Evolutionary conservation across 371 early-diverging fungal species (phyloP), one percentile per base, ranked within the genome.

Genomic region (Capniomyces stellatus): DNA sequence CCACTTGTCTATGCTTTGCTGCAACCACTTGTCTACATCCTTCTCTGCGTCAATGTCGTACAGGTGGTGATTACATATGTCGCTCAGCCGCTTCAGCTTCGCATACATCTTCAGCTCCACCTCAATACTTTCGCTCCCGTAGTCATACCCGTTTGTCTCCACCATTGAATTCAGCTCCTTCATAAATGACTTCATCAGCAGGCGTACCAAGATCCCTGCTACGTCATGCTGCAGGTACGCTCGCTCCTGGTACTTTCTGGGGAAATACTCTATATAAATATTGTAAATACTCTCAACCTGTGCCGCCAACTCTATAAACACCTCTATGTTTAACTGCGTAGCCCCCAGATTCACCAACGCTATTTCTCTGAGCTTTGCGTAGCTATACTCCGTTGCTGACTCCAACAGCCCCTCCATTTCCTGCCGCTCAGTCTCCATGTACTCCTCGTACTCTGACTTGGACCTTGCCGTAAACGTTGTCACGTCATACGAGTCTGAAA

Each of bases 51-150:
- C 58, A 15, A 41, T 28, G 8, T 52, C 56, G 18, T 56, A 52
- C 43, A 66, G 64, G n/a, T 71, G 58, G 13, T 59, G 66, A 18
- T 60, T 61, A 43, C 72, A 66, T 21, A 72, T 63, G 46, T 44
- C 46, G 30, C 65, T 67, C 39, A 74, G 61, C 46, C 55, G 66
- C 24, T 57, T 57, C 15, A 74, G 41, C 25, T 55, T 46, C 27
- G 51, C 56, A 46, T 55, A 65, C 41, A 66, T 59, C 41, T 61
- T 62, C 44, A 66, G 46, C 13, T 55, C 56, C 0, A 55, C 51
- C 31, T 66, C 66, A 12, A 67, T 52, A 22, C 59, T 54, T 2
- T 55, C 29, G 18, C 51, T 46, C 3, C 55, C 62, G 22, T 46
- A 29, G 10, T 19, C 42, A 41, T 66, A 66, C 12, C 66, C 66